These are phyloP conservation scores for Cercophora samala DNA, from an alignment of 495 filamentous ascomycete genomes.

Conservation along the genomic window DNA sequence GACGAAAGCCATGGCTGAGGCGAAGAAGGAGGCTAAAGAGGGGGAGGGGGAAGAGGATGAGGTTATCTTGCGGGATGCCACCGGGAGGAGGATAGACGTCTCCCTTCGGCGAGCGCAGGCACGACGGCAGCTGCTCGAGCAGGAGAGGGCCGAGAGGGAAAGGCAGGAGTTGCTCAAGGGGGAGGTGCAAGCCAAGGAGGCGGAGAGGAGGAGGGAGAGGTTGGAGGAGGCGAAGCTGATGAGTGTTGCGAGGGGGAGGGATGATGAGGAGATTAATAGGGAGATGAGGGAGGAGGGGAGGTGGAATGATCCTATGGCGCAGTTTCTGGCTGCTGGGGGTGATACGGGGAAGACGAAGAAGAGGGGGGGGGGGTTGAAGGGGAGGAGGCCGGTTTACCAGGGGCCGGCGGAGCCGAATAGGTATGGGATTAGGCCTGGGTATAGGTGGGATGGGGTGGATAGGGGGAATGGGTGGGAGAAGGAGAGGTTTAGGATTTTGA, in stretches of 20 bases:
- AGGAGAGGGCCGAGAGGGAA: conserved; percentile 58
- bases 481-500: conserved; percentile 86
- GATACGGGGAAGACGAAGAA: conserved; percentile 46
- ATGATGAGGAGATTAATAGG: conserved; percentile 80
- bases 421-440: conserved; percentile 88
- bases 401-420: conserved; percentile 83
- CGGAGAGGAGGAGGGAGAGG: conserved; percentile 54
- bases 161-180: conserved; percentile 67
- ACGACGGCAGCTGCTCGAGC: conserved; percentile 67
- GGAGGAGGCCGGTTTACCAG: conserved; percentile 72
- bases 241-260: conserved; percentile 71
- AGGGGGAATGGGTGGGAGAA: conserved; percentile 90
- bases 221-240: conserved; percentile 76
- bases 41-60: conserved; percentile 51
- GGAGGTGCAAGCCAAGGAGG: conserved; percentile 66
- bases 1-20: too few species aligned
- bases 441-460: conserved; percentile 98
- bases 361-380: conserved; percentile 43
- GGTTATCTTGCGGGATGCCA: conserved; percentile 91
- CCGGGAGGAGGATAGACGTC: conserved; percentile 85
- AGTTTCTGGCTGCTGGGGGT: conserved; percentile 64
- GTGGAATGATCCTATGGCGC: conserved; percentile 93
- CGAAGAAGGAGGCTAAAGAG: too few species aligned
- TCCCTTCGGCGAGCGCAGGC: conserved; percentile 85
- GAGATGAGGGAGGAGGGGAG: conserved; percentile 69